These are phyloP conservation scores for Thuja plicata DNA, from an alignment of 83 land plant species.

Conservation along the genomic window DNA sequence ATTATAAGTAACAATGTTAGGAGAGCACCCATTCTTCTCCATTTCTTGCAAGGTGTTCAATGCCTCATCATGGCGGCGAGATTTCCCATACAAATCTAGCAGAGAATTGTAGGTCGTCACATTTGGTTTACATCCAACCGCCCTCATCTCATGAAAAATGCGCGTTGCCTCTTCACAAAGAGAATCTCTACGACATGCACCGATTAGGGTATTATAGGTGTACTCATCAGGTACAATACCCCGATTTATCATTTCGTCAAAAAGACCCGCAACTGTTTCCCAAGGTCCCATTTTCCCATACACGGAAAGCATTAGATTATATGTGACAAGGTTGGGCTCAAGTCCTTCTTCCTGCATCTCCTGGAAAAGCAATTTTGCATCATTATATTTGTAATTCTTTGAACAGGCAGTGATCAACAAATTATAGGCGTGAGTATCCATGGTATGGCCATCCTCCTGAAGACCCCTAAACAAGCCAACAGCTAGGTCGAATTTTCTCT, in stretches of 20 bases:
- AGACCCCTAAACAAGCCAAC: conserved; percentile 40
- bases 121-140: conserved; percentile 61
- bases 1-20: conserved; percentile 87
- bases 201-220: conserved; percentile 89
- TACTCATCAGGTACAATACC: conserved; percentile 76
- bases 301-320: conserved; percentile 86
- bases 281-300: conserved; percentile 87
- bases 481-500: conserved; percentile 47
- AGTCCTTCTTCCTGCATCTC: conserved; percentile 75
- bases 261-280: conserved; percentile 42
- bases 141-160: conserved; percentile 80
- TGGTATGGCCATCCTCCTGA: conserved; percentile 35
- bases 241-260: conserved; percentile 69
- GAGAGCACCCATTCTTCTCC: conserved; percentile 66
- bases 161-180: conserved; percentile 68
- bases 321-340: conserved; percentile 74
- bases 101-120: conserved; percentile 89
- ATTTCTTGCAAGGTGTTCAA: conserved; percentile 71
- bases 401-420: conserved; percentile 65
- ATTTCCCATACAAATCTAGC: conserved; percentile 95
- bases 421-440: conserved; percentile 88
- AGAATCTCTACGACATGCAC: conserved; percentile 64
- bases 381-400: conserved; percentile 57
- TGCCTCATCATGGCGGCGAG: conserved; percentile 71
- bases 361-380: conserved; percentile 61